phyloP scores from a whole-genome alignment of 495 filamentous ascomycete species.

The Aspergillus leporis region DNA sequence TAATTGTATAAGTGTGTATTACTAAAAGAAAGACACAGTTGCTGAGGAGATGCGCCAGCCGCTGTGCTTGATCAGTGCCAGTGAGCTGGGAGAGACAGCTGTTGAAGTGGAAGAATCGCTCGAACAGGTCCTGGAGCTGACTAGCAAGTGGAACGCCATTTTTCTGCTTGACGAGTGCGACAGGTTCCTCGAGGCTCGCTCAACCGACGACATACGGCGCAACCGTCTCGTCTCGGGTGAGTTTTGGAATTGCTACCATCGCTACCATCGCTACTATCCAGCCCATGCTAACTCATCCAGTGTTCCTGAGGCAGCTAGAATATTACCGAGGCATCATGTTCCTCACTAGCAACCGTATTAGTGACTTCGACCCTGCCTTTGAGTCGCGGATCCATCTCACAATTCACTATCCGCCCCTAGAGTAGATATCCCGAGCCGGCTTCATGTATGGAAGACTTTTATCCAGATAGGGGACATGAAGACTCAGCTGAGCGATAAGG shows the following conservation, averaged over 20 bases:
- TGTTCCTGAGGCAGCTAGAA: slow-evolving; percentile 40
- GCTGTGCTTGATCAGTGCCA: too few species aligned
- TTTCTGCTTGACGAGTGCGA: slow-evolving; percentile 67
- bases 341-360: slow-evolving; percentile 27
- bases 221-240: too few species aligned
- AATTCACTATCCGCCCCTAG: slow-evolving; percentile 21
- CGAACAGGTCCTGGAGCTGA: slow-evolving; percentile 11
- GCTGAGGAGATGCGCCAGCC: too few species aligned
- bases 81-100: too few species aligned
- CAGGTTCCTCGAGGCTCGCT: slow-evolving; percentile 62
- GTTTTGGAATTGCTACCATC: slow-evolving; percentile 29
- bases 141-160: slow-evolving; percentile 34
- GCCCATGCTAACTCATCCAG: too few species aligned
- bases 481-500: too few species aligned
- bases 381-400: slow-evolving; percentile 49
- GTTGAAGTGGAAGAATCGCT: too few species aligned
- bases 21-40: too few species aligned
- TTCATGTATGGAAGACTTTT: too few species aligned
- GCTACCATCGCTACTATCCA: slow-evolving; percentile 40
- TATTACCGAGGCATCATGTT: slow-evolving; percentile 47
- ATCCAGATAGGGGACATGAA: too few species aligned
- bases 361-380: slow-evolving; percentile 44
- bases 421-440: too few species aligned
- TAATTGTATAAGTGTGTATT: too few species aligned
- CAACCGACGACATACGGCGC: slow-evolving; percentile 30